Evolutionary conservation across 208 protist genomes (phyloP).

Genomic region (Leishmania guyanensis): DNA sequence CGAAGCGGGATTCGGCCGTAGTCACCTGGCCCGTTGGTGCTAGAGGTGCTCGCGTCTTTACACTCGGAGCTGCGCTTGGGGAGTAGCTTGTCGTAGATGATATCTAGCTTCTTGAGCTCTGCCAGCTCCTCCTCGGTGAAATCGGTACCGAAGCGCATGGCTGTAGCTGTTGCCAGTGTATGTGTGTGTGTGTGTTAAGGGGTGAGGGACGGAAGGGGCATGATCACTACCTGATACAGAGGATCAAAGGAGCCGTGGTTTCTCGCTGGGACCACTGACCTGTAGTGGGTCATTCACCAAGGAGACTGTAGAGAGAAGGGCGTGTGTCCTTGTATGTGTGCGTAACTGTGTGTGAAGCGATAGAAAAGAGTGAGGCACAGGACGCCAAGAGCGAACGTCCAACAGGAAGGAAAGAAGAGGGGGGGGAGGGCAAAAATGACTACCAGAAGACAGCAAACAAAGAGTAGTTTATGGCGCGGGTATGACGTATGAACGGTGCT

Average conservation of each 20-base stretch:
- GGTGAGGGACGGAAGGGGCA: neutral
- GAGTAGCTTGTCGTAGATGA: constrained; percentile 19
- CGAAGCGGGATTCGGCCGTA: neutral
- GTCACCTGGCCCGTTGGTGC: neutral
- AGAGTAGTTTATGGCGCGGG: neutral
- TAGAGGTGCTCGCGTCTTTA: neutral
- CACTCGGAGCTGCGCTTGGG: constrained; percentile 3
- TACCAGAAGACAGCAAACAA: too few species aligned
- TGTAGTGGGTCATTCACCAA: neutral
- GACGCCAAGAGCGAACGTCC: neutral
- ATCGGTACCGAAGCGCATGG: constrained; percentile 24
- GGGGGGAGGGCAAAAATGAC: too few species aligned
- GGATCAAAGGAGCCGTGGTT: neutral
- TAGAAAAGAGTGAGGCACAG: neutral
- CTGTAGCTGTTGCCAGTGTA: neutral
- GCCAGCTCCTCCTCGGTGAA: constrained; percentile 26
- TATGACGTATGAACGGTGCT: neutral
- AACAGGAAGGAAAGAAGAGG: neutral
- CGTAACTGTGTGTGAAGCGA: neutral
- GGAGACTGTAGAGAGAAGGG: neutral
- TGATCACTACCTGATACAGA: neutral
- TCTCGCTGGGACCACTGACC: neutral
- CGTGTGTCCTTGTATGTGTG: neutral
- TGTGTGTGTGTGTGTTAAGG: neutral
- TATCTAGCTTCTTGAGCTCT: constrained; percentile 22